A percentile compares a stretch with the other conserved stretches of the same genome.
These are phyloP conservation scores for Mitragyna speciosa DNA, from an alignment of 257 asterid species.

Conservation along the genomic window DNA sequence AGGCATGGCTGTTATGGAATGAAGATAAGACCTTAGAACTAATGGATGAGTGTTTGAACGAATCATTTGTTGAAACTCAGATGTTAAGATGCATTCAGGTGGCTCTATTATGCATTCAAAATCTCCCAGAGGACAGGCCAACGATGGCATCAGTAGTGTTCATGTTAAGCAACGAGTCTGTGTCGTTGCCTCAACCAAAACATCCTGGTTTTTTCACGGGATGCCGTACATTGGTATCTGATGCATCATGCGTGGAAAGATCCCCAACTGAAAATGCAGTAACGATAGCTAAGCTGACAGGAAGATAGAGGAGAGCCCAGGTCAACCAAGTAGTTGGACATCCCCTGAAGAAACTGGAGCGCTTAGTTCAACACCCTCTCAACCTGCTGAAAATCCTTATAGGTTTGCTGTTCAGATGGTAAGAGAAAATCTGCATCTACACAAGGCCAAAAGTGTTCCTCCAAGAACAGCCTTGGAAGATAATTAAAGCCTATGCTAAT, in stretches of 20 bases:
- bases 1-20: constrained; percentile 35
- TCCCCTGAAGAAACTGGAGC: neutral
- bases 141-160: constrained; percentile 23
- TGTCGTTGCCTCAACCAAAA: constrained; percentile 27
- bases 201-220: constrained; percentile 35
- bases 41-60: constrained; percentile 25
- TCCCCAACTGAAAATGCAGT: neutral
- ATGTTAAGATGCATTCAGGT: constrained; percentile 23
- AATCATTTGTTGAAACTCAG: constrained; percentile 16
- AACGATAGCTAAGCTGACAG: constrained; percentile 17
- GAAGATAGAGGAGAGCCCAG: constrained; percentile 9
- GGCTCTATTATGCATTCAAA: constrained; percentile 29
- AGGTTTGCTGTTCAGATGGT: too few relatives aligned
- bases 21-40: constrained; percentile 17
- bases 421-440: too few relatives aligned
- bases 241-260: constrained; percentile 12
- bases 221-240: constrained; percentile 6
- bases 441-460: too few relatives aligned
- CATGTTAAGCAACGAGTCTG: constrained; percentile 31
- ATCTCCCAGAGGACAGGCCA: constrained; percentile 30
- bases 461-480: too few relatives aligned
- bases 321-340: neutral
- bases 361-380: neutral
- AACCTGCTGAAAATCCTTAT: neutral
- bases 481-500: too few relatives aligned